phyloP scores from a whole-genome alignment of 306 rosid species.

The Prunus mongolica region DNA sequence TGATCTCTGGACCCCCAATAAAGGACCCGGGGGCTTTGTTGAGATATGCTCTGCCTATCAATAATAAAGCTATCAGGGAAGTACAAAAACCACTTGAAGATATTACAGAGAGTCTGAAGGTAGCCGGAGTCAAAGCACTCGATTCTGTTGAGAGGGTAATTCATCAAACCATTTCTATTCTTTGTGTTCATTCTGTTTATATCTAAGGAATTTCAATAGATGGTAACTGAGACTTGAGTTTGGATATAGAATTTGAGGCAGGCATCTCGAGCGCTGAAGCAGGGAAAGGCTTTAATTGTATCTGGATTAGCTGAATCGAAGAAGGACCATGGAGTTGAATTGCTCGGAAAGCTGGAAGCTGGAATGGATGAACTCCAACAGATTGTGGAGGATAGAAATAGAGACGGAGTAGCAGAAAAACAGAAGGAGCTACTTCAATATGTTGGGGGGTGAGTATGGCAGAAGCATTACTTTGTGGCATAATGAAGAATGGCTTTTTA shows the following conservation, averaged over 20 bases:
- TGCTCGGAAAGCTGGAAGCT: conserved; percentile 73
- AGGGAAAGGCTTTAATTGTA: conserved; percentile 71
- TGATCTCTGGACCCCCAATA: conserved; percentile 94
- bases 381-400: conserved; percentile 67
- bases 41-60: conserved; percentile 88
- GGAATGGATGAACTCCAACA: conserved; percentile 86
- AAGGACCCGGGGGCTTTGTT: conserved; percentile 93
- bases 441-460: conserved; percentile 71
- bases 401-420: conserved; percentile 73
- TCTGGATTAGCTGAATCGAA: conserved; percentile 86
- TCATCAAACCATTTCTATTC: conserved; percentile 2
- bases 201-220: neutral
- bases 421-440: conserved; percentile 91
- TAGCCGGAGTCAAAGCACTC: conserved; percentile 83
- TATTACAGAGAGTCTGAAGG: conserved; percentile 83
- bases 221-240: conserved; percentile 17
- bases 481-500: neutral
- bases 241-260: conserved; percentile 76
- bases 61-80: conserved; percentile 93
- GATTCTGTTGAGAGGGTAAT: conserved; percentile 92
- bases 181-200: conserved; percentile 8
- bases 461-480: conserved; percentile 4
- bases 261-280: conserved; percentile 76
- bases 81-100: conserved; percentile 97
- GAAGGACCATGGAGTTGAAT: conserved; percentile 80